phyloP scores from a whole-genome alignment of 2,329 filamentous ascomycete genomes.

The Monilinia laxa region DNA sequence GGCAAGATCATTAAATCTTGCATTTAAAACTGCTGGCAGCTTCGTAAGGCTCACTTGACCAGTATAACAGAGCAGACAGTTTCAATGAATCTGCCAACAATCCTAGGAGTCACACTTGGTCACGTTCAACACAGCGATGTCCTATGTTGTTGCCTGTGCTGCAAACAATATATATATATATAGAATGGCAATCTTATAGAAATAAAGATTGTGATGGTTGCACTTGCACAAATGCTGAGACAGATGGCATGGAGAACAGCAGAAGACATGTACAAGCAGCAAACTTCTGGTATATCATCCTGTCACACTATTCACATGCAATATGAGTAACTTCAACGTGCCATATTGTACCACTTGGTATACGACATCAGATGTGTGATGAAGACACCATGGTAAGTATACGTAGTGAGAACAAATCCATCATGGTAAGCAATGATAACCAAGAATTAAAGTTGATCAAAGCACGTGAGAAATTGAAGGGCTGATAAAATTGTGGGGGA shows the following conservation, averaged over 20 bases:
- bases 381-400: neutral
- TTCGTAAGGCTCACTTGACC: neutral
- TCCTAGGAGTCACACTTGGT: conserved; percentile 7
- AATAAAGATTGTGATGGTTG: too few species aligned
- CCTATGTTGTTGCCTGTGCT: neutral
- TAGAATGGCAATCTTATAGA: conserved; percentile 8
- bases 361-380: neutral
- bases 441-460: neutral
- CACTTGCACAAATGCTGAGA: conserved; percentile 4
- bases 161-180: conserved; percentile 1
- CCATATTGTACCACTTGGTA: neutral
- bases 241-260: neutral
- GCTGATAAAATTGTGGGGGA: conserved; percentile 8
- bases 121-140: neutral
- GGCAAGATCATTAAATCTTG: neutral
- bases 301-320: neutral
- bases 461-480: neutral
- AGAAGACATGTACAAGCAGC: conserved; percentile 9
- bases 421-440: neutral
- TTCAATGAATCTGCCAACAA: neutral
- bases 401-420: too few species aligned
- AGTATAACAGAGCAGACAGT: neutral
- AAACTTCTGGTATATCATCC: neutral
- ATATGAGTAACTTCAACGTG: conserved; percentile 9
- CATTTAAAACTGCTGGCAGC: neutral